These are phyloP conservation scores for Ustilago vetiveriae DNA, from an alignment of 1,284 basidiomycete species.

Conservation along the genomic window DNA sequence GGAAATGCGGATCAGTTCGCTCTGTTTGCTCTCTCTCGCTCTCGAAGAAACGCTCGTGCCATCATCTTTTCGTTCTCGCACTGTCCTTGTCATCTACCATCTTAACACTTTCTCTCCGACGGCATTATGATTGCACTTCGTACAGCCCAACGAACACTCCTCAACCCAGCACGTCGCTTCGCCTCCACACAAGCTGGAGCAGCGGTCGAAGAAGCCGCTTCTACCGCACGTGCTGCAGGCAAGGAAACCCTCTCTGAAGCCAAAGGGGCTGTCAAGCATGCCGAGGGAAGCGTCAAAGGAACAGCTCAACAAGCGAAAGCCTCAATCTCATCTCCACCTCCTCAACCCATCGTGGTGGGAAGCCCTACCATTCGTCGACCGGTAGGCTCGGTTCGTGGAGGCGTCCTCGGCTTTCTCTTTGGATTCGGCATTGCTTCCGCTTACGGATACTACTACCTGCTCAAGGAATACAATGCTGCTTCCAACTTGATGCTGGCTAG, in stretches of 20 bases:
- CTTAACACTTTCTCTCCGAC: background rate
- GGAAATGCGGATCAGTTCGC: conserved; percentile 8
- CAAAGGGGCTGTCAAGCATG: conserved; percentile 25
- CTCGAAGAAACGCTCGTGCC: conserved; percentile 21
- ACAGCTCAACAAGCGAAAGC: conserved; percentile 21
- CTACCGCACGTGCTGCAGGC: conserved; percentile 11
- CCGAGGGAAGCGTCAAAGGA: conserved; percentile 19
- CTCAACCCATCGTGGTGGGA: conserved; percentile 35
- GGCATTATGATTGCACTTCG: conserved; percentile 23
- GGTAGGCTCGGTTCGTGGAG: conserved; percentile 40
- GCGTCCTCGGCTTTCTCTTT: conserved; percentile 82
- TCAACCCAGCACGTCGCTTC: conserved; percentile 6
- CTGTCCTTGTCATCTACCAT: background rate
- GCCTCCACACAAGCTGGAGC: conserved; percentile 20
- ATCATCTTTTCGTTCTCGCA: background rate
- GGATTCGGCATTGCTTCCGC: conserved; percentile 82
- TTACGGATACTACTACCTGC: conserved; percentile 83
- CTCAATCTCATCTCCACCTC: conserved; percentile 19
- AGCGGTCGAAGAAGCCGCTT: conserved; percentile 21
- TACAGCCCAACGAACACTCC: conserved; percentile 1
- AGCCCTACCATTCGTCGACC: conserved; percentile 36
- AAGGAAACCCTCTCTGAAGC: conserved; percentile 21
- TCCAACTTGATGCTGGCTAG: conserved; percentile 83
- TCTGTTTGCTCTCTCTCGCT: background rate
- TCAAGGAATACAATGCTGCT: conserved; percentile 88